Percentiles rank a stretch among this genome's conserved stretches.
Evolutionary conservation across 306 rosid genomes (phyloP).

Genomic region (Rubus parviflorus): DNA sequence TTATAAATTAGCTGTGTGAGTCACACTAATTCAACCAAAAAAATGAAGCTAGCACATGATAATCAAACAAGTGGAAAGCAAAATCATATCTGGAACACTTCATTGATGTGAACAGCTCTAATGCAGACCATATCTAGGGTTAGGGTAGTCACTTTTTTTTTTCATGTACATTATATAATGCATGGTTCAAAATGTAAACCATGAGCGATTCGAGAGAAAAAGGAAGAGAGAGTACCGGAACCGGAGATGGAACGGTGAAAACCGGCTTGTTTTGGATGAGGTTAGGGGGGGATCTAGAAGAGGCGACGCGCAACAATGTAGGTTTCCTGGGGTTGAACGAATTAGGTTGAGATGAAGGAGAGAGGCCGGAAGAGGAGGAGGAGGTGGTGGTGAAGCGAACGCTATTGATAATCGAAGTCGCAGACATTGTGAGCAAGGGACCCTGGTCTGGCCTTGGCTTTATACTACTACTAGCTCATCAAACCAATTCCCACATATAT

Average conservation of each 20-base stretch:
- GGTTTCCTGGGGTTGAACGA: slow-evolving; percentile 28
- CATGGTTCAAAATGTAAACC: neutral
- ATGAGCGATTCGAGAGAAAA: neutral
- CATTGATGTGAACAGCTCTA: neutral
- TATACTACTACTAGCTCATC: slow-evolving; percentile 17
- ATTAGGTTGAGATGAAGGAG: slow-evolving; percentile 12
- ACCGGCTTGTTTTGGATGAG: slow-evolving; percentile 88
- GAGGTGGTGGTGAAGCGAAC: slow-evolving; percentile 45
- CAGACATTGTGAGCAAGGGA: slow-evolving; percentile 60
- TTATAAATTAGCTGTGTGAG: slow-evolving; percentile 1
- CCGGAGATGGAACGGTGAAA: slow-evolving; percentile 71
- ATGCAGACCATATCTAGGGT: neutral
- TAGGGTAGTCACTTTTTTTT: neutral
- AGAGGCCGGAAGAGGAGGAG: slow-evolving; percentile 32
- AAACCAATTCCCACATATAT: slow-evolving; percentile 5
- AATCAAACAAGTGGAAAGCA: slow-evolving; percentile 1
- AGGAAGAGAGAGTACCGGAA: slow-evolving; percentile 49
- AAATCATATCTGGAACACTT: neutral
- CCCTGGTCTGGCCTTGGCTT: slow-evolving; percentile 28
- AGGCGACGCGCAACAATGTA: slow-evolving; percentile 47
- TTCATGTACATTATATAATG: neutral
- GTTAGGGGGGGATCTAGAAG: slow-evolving; percentile 46
- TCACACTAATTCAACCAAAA: slow-evolving; percentile 5
- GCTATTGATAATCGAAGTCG: slow-evolving; percentile 60
- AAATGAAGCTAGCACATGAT: neutral